Evolutionary conservation across 139 green algal genomes (phyloP).

Genomic region (Pycnococcus provasolii): DNA sequence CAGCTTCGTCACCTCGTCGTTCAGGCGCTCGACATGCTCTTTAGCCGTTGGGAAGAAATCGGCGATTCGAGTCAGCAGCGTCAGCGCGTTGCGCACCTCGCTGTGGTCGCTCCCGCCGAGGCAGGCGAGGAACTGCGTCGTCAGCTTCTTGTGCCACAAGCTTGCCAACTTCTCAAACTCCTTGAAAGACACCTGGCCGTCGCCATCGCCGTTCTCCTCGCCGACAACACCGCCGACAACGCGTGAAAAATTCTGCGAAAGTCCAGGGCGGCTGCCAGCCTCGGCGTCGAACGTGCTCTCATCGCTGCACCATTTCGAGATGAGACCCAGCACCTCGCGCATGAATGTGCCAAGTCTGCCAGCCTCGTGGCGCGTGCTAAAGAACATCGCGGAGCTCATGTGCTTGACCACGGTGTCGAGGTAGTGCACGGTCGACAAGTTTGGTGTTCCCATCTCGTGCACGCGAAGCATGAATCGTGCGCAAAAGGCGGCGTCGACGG

Average conservation of each 20-base stretch:
- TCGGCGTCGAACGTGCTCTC: constrained; percentile 27
- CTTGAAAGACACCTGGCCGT: constrained; percentile 2
- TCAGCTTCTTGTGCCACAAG: constrained; percentile 32
- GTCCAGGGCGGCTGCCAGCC: constrained; percentile 17
- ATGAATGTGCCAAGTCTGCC: constrained; percentile 53
- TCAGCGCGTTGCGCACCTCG: constrained; percentile 39
- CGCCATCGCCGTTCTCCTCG: not conserved
- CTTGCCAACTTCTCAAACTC: constrained; percentile 27
- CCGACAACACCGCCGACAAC: not conserved
- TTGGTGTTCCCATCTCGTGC: constrained; percentile 34
- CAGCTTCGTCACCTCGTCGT: not conserved
- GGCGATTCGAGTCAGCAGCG: constrained; percentile 38
- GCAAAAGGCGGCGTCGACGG: constrained; percentile 50
- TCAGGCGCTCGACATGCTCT: not conserved
- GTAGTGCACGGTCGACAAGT: constrained; percentile 43
- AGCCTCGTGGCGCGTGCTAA: constrained; percentile 48
- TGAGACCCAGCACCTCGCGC: constrained; percentile 33
- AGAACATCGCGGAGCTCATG: constrained; percentile 27
- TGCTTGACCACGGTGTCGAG: constrained; percentile 23
- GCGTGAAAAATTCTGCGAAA: constrained; percentile 3
- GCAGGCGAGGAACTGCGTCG: constrained; percentile 27
- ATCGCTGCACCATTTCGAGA: constrained; percentile 34
- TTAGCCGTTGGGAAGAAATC: constrained; percentile 20
- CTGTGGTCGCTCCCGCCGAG: constrained; percentile 40
- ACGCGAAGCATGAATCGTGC: constrained; percentile 41